phyloP scores from a whole-genome alignment of 495 filamentous ascomycete genomes.

The Hypoxylon fuscum region DNA sequence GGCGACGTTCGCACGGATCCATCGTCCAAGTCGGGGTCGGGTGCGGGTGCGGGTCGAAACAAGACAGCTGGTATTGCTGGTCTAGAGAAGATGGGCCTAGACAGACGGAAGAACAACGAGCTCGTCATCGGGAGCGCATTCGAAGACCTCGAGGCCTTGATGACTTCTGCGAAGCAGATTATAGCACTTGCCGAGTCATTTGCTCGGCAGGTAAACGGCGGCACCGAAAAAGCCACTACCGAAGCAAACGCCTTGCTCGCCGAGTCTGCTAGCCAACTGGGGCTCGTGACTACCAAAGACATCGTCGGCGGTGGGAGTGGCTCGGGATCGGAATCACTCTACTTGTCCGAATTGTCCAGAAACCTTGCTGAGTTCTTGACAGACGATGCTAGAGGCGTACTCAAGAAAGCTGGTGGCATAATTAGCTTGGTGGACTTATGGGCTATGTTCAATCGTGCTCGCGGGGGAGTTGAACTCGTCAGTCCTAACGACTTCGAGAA shows the following conservation, averaged over 20 bases:
- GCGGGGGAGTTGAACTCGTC: slow-evolving; percentile 93
- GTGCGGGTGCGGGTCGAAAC: slow-evolving; percentile 51
- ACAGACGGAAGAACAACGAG: slow-evolving; percentile 89
- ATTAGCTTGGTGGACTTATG: slow-evolving; percentile 95
- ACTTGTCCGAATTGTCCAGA: slow-evolving; percentile 81
- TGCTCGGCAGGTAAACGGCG: slow-evolving; percentile 68
- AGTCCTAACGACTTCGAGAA: slow-evolving; percentile 92
- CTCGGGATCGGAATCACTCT: slow-evolving; percentile 61
- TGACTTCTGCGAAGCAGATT: slow-evolving; percentile 96
- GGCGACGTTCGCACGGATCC: slow-evolving; percentile 64
- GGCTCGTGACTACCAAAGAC: slow-evolving; percentile 92
- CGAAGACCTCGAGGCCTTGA: slow-evolving; percentile 94
- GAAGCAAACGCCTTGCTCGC: slow-evolving; percentile 79
- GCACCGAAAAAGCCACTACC: slow-evolving; percentile 62
- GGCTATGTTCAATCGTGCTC: slow-evolving; percentile 96
- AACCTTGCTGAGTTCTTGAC: slow-evolving; percentile 94
- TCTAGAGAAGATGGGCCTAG: slow-evolving; percentile 82
- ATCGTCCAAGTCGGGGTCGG: slow-evolving; percentile 29
- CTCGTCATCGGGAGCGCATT: slow-evolving; percentile 92
- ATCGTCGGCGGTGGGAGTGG: slow-evolving; percentile 64
- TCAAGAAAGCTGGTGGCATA: slow-evolving; percentile 88
- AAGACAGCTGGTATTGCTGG: slow-evolving; percentile 90
- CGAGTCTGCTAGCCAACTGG: slow-evolving; percentile 84
- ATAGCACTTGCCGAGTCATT: slow-evolving; percentile 92
- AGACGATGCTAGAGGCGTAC: slow-evolving; percentile 82